Conservation (phyloP, 2,329 filamentous ascomycete species). For the Fusarium sp. region DNA sequence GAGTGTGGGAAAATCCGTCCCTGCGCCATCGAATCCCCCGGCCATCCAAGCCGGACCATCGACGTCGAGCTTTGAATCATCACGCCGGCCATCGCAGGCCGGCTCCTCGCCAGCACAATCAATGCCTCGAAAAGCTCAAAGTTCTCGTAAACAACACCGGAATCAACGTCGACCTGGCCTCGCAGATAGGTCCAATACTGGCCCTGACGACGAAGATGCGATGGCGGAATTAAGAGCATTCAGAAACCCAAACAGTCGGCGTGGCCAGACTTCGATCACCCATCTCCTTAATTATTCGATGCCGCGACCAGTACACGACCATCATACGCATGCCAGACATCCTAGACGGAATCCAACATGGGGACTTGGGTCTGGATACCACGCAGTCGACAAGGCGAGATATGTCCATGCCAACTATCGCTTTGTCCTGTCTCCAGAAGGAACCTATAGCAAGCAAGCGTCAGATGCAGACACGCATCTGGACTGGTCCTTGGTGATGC, state of each 20-base stretch:
- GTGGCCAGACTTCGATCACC: conserved; percentile 95
- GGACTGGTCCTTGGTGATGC: conserved; percentile 89
- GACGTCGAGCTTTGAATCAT: conserved; percentile 58
- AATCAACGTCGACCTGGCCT: conserved; percentile 73
- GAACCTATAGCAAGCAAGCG: conserved; percentile 80
- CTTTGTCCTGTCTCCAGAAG: conserved; percentile 87
- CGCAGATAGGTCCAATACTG: conserved; percentile 47
- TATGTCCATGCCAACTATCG: conserved; percentile 95
- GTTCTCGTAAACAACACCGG: conserved; percentile 81
- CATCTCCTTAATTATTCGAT: conserved; percentile 92
- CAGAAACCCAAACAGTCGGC: conserved; percentile 69
- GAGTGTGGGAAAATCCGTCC: conserved; percentile 60
- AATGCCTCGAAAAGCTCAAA: conserved; percentile 77
- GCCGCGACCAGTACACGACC: conserved; percentile 72
- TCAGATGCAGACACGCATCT: conserved; percentile 87
- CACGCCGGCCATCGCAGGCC: conserved; percentile 56
- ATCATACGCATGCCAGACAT: conserved; percentile 61
- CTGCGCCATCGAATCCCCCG: conserved; percentile 52
- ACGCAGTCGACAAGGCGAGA: conserved; percentile 88
- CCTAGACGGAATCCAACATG: conserved; percentile 77
- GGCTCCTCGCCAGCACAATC: conserved; percentile 44
- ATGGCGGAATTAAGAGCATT: conserved; percentile 77
- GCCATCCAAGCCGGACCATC: conserved; percentile 53
- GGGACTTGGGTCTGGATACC: conserved; percentile 87
- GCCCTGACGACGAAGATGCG: conserved; percentile 79